Evolutionary conservation across 305 asterid genomes (phyloP).

Genomic region (Lippia alba): DNA sequence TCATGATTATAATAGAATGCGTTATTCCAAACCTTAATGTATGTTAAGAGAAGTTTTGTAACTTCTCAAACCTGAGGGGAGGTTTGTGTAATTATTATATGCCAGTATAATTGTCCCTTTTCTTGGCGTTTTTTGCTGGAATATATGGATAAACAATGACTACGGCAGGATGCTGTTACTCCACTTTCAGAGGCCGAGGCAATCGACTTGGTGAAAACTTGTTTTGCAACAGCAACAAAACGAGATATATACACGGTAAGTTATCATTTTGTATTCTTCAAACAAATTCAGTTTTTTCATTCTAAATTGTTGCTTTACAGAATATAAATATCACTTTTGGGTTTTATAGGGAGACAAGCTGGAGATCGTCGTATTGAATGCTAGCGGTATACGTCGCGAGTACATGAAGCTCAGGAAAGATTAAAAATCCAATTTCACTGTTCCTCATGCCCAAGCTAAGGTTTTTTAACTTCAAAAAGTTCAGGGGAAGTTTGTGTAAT

Average conservation of each 20-base stretch:
- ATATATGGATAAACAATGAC: conserved; percentile 14
- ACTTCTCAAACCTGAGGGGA: conserved; percentile 8
- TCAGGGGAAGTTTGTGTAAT: too few relatives aligned
- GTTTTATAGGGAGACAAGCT: conserved; percentile 82
- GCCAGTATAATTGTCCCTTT: too few relatives aligned
- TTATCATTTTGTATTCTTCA: conserved; percentile 6
- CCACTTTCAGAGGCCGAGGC: conserved; percentile 95
- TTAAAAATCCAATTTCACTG: conserved; percentile 35
- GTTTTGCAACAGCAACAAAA: conserved; percentile 97
- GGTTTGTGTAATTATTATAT: conserved; percentile 41
- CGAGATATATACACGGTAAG: conserved; percentile 96
- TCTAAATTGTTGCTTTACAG: background rate
- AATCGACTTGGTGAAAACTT: conserved; percentile 91
- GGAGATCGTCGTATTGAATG: conserved; percentile 75
- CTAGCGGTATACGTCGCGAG: conserved; percentile 71
- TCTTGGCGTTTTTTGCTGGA: background rate
- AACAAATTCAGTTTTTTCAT: background rate
- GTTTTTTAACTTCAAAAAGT: too few relatives aligned
- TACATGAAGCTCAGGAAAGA: conserved; percentile 84
- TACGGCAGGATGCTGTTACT: conserved; percentile 81
- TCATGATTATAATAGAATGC: too few relatives aligned
- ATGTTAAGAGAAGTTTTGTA: too few relatives aligned
- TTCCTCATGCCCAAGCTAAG: background rate
- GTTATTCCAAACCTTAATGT: too few relatives aligned
- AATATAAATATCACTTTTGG: background rate